Evolutionary conservation across 1,284 basidiomycete genomes (phyloP), one percentile per base, ranked within the genome.

Genomic region (Cutaneotrichosporon dermatis): DNA sequence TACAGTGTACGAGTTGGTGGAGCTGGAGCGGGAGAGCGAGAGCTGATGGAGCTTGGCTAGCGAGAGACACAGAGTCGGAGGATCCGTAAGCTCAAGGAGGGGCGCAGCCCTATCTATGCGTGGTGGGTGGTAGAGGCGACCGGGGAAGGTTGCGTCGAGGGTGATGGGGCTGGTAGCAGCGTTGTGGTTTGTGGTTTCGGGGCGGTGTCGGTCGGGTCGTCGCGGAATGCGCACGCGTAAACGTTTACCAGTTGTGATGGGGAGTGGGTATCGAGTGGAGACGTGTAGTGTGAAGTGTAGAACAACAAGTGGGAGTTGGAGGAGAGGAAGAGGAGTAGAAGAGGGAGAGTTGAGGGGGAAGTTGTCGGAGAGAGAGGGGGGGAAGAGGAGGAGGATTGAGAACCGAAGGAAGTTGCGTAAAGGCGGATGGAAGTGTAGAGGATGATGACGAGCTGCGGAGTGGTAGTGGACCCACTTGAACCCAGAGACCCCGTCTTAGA

Each of bases 361-460:
- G n/a, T n/a, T n/a, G n/a, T n/a, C 37, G 44, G 34, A 39, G 40
- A 35, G 16, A 10, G 43, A 16, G 37, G 41, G 40, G 36, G n/a
- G 35, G 16, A 39, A 34, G 39, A 50, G 55, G 16, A 41, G 11
- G 50, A 37, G 50, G 15, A 40, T 10, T 53, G 54, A 60, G 55
- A 37, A 40, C 35, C 15, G 48, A 37, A 25, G 43, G 48, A 16
- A 13, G 48, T 6, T 25, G 43, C 7, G 44, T 33, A 25, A 34
- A 45, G 11, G 37, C 6, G 6, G 37, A 39, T n/a, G 11, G 25
- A 39, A 35, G 48, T 33, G 33, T n/a, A 48, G 25, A 41, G 4
- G 59, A 46, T 51, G 41, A 54, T 15, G 42, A 55, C 41, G 4
- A 43, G n/a, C 12, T 39, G 37, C 37, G 6, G 37, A 6, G 36